phyloP scores from a whole-genome alignment of 768 basidiomycete genomes.

The Suillus spraguei region DNA sequence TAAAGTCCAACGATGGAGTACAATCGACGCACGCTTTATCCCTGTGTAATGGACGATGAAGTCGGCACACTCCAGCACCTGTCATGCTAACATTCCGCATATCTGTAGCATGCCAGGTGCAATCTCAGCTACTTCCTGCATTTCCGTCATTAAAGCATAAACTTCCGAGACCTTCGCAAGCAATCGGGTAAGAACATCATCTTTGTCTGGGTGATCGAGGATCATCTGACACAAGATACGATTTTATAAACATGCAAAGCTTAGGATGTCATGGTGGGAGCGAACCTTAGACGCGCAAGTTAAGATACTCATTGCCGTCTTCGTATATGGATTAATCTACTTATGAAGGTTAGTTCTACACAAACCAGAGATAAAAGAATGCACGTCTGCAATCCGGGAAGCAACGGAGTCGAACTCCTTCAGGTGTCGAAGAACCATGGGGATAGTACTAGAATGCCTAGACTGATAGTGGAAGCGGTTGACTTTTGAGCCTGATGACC shows the following conservation, averaged over 20 bases:
- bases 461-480: no score
- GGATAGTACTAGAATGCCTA: no score
- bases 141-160: conserved; percentile 6
- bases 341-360: background rate
- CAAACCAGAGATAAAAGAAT: background rate
- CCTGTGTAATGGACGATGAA: conserved; percentile 30
- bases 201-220: background rate
- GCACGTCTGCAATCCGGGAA: background rate
- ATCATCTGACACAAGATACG: background rate
- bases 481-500: no score
- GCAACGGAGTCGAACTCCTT: background rate
- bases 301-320: background rate
- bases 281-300: background rate
- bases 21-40: conserved; percentile 16
- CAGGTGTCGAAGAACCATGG: no score
- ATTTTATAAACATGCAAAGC: background rate
- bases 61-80: conserved; percentile 27
- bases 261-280: background rate
- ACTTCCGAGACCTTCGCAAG: background rate
- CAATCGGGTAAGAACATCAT: background rate
- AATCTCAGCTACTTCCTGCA: background rate
- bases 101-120: no score
- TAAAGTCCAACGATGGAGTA: background rate
- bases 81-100: conserved; percentile 6
- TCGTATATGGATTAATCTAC: background rate